Conservation (phyloP, 1,139 yeast species). For the Saccharomyces hybrid region DNA sequence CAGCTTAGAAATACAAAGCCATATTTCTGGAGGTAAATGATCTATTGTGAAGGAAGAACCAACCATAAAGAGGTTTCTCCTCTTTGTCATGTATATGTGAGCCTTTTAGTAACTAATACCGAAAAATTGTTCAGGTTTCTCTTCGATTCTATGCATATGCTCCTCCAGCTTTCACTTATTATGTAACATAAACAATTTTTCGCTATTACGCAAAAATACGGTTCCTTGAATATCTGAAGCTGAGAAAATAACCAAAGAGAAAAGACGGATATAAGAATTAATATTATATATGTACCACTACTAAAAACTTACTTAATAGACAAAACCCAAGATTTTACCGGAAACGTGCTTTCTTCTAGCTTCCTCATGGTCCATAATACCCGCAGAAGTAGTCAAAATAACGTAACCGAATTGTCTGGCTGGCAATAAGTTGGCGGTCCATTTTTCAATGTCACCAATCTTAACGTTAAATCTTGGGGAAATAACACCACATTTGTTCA, state of each 20-base stretch:
- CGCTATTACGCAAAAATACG: background rate
- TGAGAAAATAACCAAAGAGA: background rate
- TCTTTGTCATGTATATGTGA: background rate
- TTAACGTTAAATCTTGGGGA: slow-evolving; percentile 97
- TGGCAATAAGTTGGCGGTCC: slow-evolving; percentile 96
- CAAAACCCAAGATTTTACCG: slow-evolving; percentile 95
- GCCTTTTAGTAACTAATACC: background rate
- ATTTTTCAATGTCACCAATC: slow-evolving; percentile 88
- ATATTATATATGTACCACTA: background rate
- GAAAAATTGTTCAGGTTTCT: background rate
- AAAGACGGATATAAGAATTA: background rate
- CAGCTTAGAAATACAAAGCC: background rate
- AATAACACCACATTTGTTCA: slow-evolving; percentile 97
- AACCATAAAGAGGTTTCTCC: background rate
- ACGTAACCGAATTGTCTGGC: slow-evolving; percentile 98
- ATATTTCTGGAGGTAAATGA: slow-evolving; percentile 2
- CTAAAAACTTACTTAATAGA: slow-evolving; percentile 46
- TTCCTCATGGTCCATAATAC: slow-evolving; percentile 99
- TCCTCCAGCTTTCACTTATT: background rate
- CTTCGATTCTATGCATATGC: background rate
- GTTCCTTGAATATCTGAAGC: background rate
- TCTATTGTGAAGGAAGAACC: background rate
- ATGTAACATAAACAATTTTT: background rate
- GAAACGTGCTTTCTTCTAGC: slow-evolving; percentile 99
- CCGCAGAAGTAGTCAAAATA: slow-evolving; percentile 96